These are phyloP conservation scores for Pachysandra terminalis DNA, from an alignment of 164 flowering plant species.

Conservation along the genomic window DNA sequence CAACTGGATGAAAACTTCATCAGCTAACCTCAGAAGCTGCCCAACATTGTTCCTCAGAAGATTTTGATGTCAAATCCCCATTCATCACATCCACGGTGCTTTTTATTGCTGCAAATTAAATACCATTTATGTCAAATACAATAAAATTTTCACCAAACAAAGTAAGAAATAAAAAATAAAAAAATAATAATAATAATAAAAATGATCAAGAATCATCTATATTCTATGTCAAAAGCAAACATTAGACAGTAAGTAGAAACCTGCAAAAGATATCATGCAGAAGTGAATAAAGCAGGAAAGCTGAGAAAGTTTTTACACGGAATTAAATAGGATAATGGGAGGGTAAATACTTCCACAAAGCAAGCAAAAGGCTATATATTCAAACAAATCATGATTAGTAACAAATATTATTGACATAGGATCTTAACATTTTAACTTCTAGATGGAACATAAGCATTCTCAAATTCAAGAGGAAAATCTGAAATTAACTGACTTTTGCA, in stretches of 20 bases:
- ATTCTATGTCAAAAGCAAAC: background rate
- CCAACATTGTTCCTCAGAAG: conserved; percentile 28
- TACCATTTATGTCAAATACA: background rate
- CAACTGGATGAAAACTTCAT: background rate
- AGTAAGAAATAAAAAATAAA: background rate
- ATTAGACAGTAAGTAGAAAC: background rate
- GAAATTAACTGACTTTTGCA: too few relatives aligned
- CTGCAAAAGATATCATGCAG: background rate
- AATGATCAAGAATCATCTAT: background rate
- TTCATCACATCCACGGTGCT: conserved; percentile 31
- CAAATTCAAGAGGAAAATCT: too few relatives aligned
- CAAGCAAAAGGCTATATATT: background rate
- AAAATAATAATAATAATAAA: too few relatives aligned
- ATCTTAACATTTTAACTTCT: background rate
- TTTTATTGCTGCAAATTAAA: conserved; percentile 39
- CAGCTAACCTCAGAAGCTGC: conserved; percentile 53
- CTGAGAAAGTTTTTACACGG: background rate
- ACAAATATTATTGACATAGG: background rate
- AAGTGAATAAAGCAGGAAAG: background rate
- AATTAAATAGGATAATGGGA: background rate
- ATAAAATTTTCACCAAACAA: background rate
- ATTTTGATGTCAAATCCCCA: conserved; percentile 30
- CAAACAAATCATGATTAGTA: background rate
- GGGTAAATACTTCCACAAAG: background rate
- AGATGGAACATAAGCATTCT: background rate